phyloP scores from a whole-genome alignment of 441 rosid genomes.

The Erodium texanum region DNA sequence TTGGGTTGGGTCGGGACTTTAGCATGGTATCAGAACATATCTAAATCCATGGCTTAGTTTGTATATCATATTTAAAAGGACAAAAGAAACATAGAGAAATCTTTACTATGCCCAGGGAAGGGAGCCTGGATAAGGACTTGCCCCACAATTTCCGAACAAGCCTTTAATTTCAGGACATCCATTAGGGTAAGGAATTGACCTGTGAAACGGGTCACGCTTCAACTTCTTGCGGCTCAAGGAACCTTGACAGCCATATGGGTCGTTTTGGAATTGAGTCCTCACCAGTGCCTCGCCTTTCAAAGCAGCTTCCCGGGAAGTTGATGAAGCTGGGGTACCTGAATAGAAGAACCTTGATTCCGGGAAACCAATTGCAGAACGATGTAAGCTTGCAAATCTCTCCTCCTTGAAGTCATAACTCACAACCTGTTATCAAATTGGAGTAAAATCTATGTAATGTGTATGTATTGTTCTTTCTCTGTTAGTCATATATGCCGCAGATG shows the following conservation, averaged over 20 bases:
- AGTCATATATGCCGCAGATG: neutral
- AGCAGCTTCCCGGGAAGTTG: constrained; percentile 59
- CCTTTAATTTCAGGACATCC: constrained; percentile 82
- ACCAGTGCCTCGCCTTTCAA: constrained; percentile 72
- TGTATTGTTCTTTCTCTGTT: neutral
- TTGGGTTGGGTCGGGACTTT: too few relatives aligned
- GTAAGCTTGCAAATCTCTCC: constrained; percentile 69
- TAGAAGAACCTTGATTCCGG: constrained; percentile 74
- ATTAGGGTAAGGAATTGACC: constrained; percentile 75
- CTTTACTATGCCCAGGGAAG: constrained; percentile 57
- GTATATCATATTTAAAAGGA: too few relatives aligned
- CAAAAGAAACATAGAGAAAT: neutral
- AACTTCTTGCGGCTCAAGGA: constrained; percentile 70
- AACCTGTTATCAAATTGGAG: constrained; percentile 32
- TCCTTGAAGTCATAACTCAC: constrained; percentile 89
- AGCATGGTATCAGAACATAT: too few relatives aligned
- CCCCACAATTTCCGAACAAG: constrained; percentile 71
- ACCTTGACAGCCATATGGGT: constrained; percentile 79
- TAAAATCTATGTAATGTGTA: neutral
- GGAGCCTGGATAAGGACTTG: constrained; percentile 54
- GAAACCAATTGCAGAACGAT: constrained; percentile 73
- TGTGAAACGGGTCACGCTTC: constrained; percentile 88
- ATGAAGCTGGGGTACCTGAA: constrained; percentile 58
- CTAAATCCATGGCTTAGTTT: neutral
- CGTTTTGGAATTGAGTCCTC: constrained; percentile 66